Conservation (phyloP, 352 stramenopile species). For the Peronospora destructor region DNA sequence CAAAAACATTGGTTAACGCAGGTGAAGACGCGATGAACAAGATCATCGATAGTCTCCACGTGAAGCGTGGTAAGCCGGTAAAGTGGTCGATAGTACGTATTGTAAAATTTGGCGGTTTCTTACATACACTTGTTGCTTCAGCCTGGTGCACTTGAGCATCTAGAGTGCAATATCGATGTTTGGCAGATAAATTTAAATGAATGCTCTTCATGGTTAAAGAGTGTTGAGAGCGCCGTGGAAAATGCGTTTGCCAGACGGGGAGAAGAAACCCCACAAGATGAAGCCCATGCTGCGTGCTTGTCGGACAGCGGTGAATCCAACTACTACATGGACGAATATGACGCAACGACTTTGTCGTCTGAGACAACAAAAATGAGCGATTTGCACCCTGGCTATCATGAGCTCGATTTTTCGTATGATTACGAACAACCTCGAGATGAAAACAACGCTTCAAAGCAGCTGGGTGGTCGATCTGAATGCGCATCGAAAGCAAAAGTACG, state of each 20-base stretch:
- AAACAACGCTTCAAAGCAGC: background rate
- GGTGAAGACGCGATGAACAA: conserved; percentile 71
- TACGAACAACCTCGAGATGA: conserved; percentile 5
- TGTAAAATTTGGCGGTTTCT: conserved; percentile 3
- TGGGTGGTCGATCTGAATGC: background rate
- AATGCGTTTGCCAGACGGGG: conserved; percentile 25
- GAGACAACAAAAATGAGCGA: background rate
- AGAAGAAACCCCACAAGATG: conserved; percentile 14
- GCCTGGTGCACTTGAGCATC: conserved; percentile 17
- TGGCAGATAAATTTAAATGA: conserved; percentile 44
- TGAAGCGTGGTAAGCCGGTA: conserved; percentile 39
- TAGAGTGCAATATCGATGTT: conserved; percentile 39
- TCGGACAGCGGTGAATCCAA: conserved; percentile 20
- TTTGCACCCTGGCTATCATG: background rate
- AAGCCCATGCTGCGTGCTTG: conserved; percentile 12
- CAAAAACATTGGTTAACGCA: conserved; percentile 40
- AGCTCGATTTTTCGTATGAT: conserved; percentile 17
- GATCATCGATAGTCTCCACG: conserved; percentile 35
- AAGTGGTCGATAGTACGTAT: background rate
- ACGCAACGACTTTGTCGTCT: background rate
- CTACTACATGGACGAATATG: conserved; percentile 10
- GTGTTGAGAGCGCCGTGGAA: conserved; percentile 27
- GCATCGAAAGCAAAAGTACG: background rate
- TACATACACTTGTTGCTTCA: conserved; percentile 5
- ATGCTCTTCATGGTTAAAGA: conserved; percentile 49